phyloP scores from a whole-genome alignment of 768 basidiomycete species.

The Pholiota conissans region DNA sequence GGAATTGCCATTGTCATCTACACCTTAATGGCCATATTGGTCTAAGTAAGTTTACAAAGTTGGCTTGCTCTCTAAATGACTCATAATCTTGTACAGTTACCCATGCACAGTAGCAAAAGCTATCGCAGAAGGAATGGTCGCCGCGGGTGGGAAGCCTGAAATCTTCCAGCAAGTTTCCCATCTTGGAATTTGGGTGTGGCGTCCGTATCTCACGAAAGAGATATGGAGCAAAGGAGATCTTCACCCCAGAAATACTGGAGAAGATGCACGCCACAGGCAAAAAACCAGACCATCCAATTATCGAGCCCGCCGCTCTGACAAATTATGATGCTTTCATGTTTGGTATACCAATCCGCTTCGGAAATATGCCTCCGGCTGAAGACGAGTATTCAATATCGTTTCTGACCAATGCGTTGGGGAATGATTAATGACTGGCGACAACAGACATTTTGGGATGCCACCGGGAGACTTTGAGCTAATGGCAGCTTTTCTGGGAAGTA shows the following conservation, averaged over 20 bases:
- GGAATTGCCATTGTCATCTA: slow-evolving; percentile 73
- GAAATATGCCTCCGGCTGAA: slow-evolving; percentile 68
- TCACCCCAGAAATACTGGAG: slow-evolving; percentile 54
- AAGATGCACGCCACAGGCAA: slow-evolving; percentile 62
- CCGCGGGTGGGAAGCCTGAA: no score
- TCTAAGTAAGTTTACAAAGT: slow-evolving; percentile 24
- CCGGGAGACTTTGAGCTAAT: slow-evolving; percentile 61
- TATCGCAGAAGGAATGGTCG: slow-evolving; percentile 33
- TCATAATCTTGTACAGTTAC: neutral
- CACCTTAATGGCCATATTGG: slow-evolving; percentile 60
- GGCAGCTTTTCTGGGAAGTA: slow-evolving; percentile 74
- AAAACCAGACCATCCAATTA: slow-evolving; percentile 61
- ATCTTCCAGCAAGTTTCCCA: no score
- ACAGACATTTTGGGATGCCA: slow-evolving; percentile 77
- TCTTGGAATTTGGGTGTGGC: neutral
- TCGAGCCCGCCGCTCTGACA: slow-evolving; percentile 49
- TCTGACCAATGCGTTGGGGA: neutral
- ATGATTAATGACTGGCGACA: neutral
- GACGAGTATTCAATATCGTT: no score
- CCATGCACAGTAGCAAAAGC: slow-evolving; percentile 44
- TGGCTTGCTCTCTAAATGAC: no score
- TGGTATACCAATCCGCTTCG: slow-evolving; percentile 74
- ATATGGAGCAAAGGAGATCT: slow-evolving; percentile 62
- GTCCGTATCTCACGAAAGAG: neutral
- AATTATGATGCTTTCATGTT: slow-evolving; percentile 65